Conservation (phyloP, 495 filamentous ascomycete genomes). For the Aspergillus campestris region DNA sequence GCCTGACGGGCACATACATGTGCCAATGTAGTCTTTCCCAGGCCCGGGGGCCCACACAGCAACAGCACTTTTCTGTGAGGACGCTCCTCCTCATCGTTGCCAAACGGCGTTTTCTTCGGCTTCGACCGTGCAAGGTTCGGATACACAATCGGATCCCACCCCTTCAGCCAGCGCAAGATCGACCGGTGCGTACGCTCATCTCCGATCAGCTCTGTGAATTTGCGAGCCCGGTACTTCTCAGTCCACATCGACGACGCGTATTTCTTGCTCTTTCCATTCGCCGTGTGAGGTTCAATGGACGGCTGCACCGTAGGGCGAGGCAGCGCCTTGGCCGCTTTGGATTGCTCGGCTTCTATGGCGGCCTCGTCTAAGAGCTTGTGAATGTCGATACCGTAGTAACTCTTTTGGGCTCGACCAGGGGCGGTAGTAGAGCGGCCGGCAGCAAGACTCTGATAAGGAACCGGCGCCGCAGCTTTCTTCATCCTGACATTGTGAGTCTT, state of each 20-base stretch:
- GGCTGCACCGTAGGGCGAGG: constrained; percentile 16
- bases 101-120: constrained; percentile 26
- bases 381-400: constrained; percentile 88
- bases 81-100: constrained; percentile 50
- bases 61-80: constrained; percentile 79
- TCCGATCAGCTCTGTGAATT: constrained; percentile 86
- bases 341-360: constrained; percentile 35
- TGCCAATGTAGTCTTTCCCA: constrained; percentile 93
- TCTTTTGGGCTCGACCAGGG: constrained; percentile 65
- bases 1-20: constrained; percentile 94
- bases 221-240: constrained; percentile 84
- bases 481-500: constrained; percentile 46
- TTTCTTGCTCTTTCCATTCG: constrained; percentile 22
- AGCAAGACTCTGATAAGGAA: constrained; percentile 60
- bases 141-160: constrained; percentile 89
- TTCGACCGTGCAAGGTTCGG: constrained; percentile 57
- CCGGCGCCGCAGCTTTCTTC: constrained; percentile 35
- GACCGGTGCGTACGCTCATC: constrained; percentile 90
- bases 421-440: constrained; percentile 59
- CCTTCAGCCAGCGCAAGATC: constrained; percentile 88
- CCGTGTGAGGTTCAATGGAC: constrained; percentile 32
- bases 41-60: constrained; percentile 80
- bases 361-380: constrained; percentile 66
- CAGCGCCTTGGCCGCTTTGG: constrained; percentile 21
- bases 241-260: constrained; percentile 60